Percentiles rank a stretch among this genome's conserved stretches.
These are phyloP conservation scores for Hypoxylon rubiginosum DNA, from an alignment of 2,329 filamentous ascomycete species.

Conservation along the genomic window DNA sequence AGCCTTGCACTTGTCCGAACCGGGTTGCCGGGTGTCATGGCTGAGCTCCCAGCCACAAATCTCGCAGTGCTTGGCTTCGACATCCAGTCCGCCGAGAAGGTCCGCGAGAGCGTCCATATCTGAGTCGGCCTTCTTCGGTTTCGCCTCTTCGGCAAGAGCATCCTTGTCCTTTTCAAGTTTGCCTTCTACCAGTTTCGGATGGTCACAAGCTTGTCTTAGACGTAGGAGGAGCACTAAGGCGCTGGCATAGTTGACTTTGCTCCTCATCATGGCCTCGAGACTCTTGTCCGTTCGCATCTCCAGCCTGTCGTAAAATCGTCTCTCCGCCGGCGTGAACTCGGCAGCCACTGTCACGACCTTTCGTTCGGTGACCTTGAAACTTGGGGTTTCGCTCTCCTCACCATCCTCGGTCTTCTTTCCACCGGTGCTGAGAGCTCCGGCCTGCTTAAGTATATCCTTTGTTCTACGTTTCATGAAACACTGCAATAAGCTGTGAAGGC, in stretches of 20 bases:
- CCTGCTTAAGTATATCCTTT: conserved; percentile 94
- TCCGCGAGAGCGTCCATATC: conserved; percentile 88
- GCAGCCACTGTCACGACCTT: conserved; percentile 86
- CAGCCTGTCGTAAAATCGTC: conserved; percentile 86
- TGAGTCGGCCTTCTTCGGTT: conserved; percentile 65
- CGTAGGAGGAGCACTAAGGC: conserved; percentile 93
- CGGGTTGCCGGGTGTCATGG: conserved; percentile 58
- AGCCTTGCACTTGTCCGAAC: conserved; percentile 73
- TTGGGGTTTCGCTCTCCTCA: conserved; percentile 63
- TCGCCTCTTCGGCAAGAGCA: conserved; percentile 76
- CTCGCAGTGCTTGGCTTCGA: conserved; percentile 83
- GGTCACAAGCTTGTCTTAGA: conserved; percentile 93
- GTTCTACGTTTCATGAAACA: conserved; percentile 99
- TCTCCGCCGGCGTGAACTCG: conserved; percentile 83
- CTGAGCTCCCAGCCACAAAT: conserved; percentile 81
- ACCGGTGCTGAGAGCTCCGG: conserved; percentile 83
- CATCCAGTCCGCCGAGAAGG: conserved; percentile 85
- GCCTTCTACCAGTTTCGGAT: conserved; percentile 87
- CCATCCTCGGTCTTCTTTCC: conserved; percentile 70
- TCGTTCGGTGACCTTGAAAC: conserved; percentile 92
- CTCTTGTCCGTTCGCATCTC: conserved; percentile 88
- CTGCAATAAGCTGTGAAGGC: conserved; percentile 85
- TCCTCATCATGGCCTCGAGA: conserved; percentile 89
- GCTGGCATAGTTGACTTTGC: conserved; percentile 89
- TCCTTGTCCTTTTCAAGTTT: conserved; percentile 92